Conservation (phyloP, 2,329 filamentous ascomycete species). For the Diplodia mutila region DNA sequence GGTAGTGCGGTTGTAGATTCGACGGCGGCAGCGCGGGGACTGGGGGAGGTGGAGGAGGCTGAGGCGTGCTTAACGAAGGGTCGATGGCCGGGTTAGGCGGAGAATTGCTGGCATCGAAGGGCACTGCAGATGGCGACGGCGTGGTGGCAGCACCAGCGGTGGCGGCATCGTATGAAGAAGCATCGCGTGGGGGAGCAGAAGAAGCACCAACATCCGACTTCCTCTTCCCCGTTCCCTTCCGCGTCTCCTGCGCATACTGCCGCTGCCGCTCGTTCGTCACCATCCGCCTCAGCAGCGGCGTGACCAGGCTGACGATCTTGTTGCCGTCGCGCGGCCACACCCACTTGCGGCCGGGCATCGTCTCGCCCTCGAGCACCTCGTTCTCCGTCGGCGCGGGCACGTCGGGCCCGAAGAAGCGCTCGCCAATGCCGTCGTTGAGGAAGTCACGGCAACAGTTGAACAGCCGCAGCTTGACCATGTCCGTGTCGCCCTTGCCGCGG, state of each 20-base stretch:
- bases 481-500: conserved; percentile 58
- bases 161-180: conserved; percentile 1
- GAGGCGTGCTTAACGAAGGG: conserved; percentile 4
- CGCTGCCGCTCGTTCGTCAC: conserved; percentile 64
- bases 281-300: conserved; percentile 60
- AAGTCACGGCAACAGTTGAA: conserved; percentile 62
- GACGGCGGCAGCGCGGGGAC: not conserved
- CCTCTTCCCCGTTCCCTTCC: conserved; percentile 52
- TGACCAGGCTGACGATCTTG: conserved; percentile 61
- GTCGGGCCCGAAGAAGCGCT: conserved; percentile 53
- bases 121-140: not conserved
- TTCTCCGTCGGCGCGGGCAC: conserved; percentile 36
- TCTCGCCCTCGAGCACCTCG: conserved; percentile 45
- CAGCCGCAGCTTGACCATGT: conserved; percentile 60
- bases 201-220: conserved; percentile 32
- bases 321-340: conserved; percentile 60
- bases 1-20: not conserved
- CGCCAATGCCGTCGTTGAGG: conserved; percentile 55
- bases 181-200: not conserved
- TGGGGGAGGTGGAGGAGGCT: not conserved
- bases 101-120: conserved; percentile 27
- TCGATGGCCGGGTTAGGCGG: conserved; percentile 18
- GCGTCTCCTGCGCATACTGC: conserved; percentile 60
- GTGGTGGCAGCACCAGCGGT: not conserved
- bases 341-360: conserved; percentile 44